Conservation (phyloP, 2,329 filamentous ascomycete species). For the Venturiaceae sp. region DNA sequence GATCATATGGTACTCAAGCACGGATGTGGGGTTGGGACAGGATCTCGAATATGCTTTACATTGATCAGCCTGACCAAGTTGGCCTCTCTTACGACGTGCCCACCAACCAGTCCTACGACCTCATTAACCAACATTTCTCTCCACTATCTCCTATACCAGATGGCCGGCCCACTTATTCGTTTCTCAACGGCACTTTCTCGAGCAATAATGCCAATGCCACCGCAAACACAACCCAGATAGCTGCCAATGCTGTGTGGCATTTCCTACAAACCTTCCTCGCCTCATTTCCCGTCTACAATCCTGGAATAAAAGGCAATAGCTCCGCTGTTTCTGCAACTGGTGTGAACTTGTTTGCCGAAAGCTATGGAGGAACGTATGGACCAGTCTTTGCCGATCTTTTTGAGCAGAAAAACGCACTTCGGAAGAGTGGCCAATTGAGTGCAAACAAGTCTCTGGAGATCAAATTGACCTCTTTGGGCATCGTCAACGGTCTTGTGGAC, state of each 20-base stretch:
- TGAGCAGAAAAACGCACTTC: slow-evolving; percentile 51
- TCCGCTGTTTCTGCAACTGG: slow-evolving; percentile 35
- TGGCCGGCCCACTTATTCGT: slow-evolving; percentile 28
- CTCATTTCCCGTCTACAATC: slow-evolving; percentile 49
- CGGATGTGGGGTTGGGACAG: slow-evolving; percentile 59
- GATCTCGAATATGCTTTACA: slow-evolving; percentile 48
- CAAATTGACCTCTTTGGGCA: slow-evolving; percentile 53
- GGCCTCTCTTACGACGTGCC: slow-evolving; percentile 58
- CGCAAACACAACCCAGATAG: slow-evolving; percentile 44
- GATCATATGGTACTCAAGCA: slow-evolving; percentile 42
- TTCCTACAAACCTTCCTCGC: slow-evolving; percentile 53
- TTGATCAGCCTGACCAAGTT: slow-evolving; percentile 59
- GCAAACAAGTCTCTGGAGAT: slow-evolving; percentile 47
- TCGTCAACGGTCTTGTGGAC: slow-evolving; percentile 64
- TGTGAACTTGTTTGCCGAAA: slow-evolving; percentile 59
- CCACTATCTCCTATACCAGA: slow-evolving; percentile 24
- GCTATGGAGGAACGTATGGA: slow-evolving; percentile 62
- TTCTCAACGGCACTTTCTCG: slow-evolving; percentile 56
- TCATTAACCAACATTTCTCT: slow-evolving; percentile 28
- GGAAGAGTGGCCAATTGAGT: slow-evolving; percentile 39
- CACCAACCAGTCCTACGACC: slow-evolving; percentile 24
- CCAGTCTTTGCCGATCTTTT: slow-evolving; percentile 51
- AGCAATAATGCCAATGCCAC: slow-evolving; percentile 40
- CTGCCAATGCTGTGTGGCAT: slow-evolving; percentile 55
- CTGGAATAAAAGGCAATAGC: slow-evolving; percentile 29